These are phyloP conservation scores for Chlorella sp. DNA, from an alignment of 139 green algal genomes.

Conservation along the genomic window DNA sequence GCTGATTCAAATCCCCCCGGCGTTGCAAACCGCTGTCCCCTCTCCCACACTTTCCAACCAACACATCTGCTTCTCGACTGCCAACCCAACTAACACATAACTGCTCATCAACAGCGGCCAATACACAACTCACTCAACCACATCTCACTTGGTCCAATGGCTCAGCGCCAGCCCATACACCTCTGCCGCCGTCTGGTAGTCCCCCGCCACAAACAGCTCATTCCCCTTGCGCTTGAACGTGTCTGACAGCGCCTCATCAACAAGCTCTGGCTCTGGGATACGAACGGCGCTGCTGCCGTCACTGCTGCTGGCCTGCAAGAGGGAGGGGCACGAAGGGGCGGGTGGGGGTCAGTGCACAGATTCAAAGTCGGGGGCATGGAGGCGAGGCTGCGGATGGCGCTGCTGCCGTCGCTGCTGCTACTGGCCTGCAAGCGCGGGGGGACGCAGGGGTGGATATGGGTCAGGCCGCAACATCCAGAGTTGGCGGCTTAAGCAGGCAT, in stretches of 20 bases:
- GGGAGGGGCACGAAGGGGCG: neutral
- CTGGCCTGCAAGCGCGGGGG: neutral
- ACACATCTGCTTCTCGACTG: no score
- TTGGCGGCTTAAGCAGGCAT: no score
- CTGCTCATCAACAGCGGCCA: neutral
- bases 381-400: neutral
- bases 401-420: neutral
- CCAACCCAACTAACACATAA: neutral
- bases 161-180: constrained; percentile 26
- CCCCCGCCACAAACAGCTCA: constrained; percentile 30
- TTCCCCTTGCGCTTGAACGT: constrained; percentile 37
- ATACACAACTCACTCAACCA: no score
- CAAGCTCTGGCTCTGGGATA: neutral
- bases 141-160: constrained; percentile 35
- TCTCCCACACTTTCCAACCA: no score
- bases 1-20: no score
- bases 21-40: no score
- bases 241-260: constrained; percentile 21
- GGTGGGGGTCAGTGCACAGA: neutral
- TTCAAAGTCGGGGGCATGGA: no score
- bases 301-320: neutral
- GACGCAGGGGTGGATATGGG: neutral
- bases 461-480: no score
- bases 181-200: constrained; percentile 16
- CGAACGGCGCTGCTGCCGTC: neutral